Evolutionary conservation across 192 early-diverging fungal species (phyloP).

Genomic region (Oehlia diaphana): DNA sequence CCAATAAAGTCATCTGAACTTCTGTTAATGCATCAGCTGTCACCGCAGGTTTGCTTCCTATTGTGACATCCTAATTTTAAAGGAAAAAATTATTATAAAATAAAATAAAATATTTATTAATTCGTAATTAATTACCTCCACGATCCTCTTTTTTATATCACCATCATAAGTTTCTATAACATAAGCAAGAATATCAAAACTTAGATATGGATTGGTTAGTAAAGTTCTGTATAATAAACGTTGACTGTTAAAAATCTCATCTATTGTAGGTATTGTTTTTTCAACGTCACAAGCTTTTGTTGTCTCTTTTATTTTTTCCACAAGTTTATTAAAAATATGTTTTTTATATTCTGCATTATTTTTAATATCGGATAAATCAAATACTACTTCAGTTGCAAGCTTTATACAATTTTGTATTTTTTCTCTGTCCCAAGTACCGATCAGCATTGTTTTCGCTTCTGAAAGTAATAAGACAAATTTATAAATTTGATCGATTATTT

Average conservation of each 20-base stretch:
- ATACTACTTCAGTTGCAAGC: background rate
- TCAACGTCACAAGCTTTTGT: background rate
- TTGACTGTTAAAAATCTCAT: background rate
- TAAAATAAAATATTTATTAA: background rate
- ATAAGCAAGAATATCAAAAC: background rate
- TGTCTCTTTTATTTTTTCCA: background rate
- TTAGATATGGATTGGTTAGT: background rate
- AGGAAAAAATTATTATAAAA: background rate
- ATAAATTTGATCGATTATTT: background rate
- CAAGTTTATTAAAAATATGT: background rate
- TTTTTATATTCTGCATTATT: background rate
- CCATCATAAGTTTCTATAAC: background rate
- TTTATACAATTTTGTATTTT: background rate
- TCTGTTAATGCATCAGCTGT: constrained; percentile 4
- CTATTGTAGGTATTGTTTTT: background rate
- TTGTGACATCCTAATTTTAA: constrained; percentile 9
- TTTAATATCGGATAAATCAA: background rate
- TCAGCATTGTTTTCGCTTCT: background rate
- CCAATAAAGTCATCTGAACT: constrained; percentile 6
- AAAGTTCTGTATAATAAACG: background rate
- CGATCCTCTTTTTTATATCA: background rate
- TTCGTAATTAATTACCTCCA: background rate
- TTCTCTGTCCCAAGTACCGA: background rate
- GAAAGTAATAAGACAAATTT: background rate
- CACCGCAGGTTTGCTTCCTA: background rate